phyloP scores from a whole-genome alignment of 176 grass and related monocot genomes.

The bread wheat (Triticum aestivum) region DNA sequence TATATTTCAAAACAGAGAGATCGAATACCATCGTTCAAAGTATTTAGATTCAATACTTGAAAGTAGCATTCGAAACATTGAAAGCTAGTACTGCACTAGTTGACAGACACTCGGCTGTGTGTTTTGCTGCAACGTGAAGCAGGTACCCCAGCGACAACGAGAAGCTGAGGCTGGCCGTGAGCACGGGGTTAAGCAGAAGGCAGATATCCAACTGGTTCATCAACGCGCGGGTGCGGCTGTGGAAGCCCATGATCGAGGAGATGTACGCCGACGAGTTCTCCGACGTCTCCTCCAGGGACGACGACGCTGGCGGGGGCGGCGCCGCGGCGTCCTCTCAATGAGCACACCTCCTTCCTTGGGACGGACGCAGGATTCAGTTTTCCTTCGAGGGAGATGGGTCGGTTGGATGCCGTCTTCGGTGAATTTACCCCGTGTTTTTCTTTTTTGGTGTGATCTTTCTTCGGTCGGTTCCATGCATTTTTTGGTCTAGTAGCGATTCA shows the following conservation, averaged over 20 bases:
- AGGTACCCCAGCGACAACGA: constrained; percentile 87
- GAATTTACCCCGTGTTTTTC: too few relatives aligned
- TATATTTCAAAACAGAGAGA: too few relatives aligned
- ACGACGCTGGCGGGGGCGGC: not conserved
- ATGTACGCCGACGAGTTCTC: constrained; percentile 91
- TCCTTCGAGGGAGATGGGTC: not conserved
- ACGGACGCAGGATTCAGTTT: not conserved
- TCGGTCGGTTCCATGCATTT: not conserved
- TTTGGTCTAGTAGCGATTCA: not conserved
- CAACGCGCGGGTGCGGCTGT: constrained; percentile 88
- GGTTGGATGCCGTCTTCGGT: not conserved
- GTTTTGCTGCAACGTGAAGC: not conserved
- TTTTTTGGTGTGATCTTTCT: not conserved
- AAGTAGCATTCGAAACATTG: too few relatives aligned
- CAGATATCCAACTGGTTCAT: constrained; percentile 99
- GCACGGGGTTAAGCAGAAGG: constrained; percentile 72
- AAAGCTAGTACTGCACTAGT: too few relatives aligned
- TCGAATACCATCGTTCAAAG: too few relatives aligned
- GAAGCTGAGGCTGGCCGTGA: constrained; percentile 83
- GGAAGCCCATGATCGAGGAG: constrained; percentile 99
- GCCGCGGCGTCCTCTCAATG: constrained; percentile 9
- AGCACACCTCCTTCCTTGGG: not conserved
- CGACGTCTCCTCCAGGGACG: not conserved
- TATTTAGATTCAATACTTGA: too few relatives aligned
- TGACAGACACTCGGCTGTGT: not conserved